A percentile compares a stretch with the other conserved stretches of the same genome.
These are phyloP conservation scores for Trichodelitschia bisporula DNA, from an alignment of 495 filamentous ascomycete genomes.

Conservation along the genomic window DNA sequence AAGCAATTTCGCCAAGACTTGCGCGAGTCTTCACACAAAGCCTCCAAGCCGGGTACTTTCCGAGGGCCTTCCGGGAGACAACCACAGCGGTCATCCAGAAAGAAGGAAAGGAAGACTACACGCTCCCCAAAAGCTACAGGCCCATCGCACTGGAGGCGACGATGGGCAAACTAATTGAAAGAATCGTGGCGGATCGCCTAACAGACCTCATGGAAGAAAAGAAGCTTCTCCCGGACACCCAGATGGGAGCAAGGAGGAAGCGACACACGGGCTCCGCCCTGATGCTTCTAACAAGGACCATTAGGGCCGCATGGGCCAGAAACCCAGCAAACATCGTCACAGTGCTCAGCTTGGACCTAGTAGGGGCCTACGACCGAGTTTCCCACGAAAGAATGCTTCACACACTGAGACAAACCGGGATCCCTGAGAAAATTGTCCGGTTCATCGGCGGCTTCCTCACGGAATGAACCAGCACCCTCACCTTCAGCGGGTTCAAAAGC, in stretches of 20 bases:
- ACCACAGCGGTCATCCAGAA: conserved; percentile 15
- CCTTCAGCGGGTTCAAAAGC: background rate
- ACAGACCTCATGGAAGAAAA: conserved; percentile 7
- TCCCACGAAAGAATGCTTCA: conserved; percentile 7
- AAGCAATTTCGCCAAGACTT: conserved; percentile 1
- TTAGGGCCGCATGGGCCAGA: conserved; percentile 5
- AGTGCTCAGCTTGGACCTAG: conserved; percentile 8
- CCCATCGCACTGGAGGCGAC: conserved; percentile 15
- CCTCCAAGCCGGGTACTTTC: conserved; percentile 8
- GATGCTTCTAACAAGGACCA: conserved; percentile 7
- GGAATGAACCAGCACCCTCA: background rate
- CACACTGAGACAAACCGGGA: conserved; percentile 4
- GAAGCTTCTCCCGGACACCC: conserved; percentile 7
- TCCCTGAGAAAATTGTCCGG: background rate
- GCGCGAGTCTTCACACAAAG: background rate
- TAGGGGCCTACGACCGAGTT: conserved; percentile 9
- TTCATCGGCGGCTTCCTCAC: background rate
- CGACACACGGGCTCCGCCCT: conserved; percentile 9
- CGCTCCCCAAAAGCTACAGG: conserved; percentile 11
- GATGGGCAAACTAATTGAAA: conserved; percentile 14
- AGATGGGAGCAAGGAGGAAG: conserved; percentile 8
- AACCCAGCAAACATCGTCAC: conserved; percentile 1
- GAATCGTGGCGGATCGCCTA: conserved; percentile 9
- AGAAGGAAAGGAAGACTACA: conserved; percentile 10
- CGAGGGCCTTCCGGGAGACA: conserved; percentile 9